A percentile compares a stretch with the other conserved stretches of the same genome.
Conservation (phyloP, 2,329 filamentous ascomycete species). For the Aphanoascus verrucosus region DNA sequence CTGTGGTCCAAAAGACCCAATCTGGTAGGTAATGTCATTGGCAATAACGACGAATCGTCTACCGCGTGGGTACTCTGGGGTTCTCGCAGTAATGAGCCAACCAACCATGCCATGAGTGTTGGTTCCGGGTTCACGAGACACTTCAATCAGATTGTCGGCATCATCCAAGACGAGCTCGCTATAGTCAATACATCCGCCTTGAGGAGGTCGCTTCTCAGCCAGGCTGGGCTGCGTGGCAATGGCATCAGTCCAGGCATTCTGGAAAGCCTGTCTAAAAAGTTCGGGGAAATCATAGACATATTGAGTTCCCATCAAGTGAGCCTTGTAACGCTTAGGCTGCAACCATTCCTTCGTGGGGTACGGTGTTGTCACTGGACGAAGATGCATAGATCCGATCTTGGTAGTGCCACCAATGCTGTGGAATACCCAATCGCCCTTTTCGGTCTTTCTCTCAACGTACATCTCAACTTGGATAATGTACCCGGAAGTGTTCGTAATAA, state of each 20-base stretch:
- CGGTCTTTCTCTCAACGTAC: constrained; percentile 94
- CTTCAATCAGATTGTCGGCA: constrained; percentile 79
- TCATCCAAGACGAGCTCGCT: constrained; percentile 93
- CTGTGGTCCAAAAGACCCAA: constrained; percentile 90
- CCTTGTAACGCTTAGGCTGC: constrained; percentile 98
- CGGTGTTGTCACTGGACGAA: constrained; percentile 79
- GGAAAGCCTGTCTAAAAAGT: constrained; percentile 93
- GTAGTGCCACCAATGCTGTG: constrained; percentile 91
- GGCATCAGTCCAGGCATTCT: constrained; percentile 81
- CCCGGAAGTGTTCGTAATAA: constrained; percentile 96
- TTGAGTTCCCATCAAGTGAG: constrained; percentile 96
- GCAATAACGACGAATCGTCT: constrained; percentile 91
- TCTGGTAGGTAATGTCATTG: constrained; percentile 99
- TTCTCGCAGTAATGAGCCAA: constrained; percentile 90
- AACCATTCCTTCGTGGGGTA: constrained; percentile 98
- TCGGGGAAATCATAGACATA: constrained; percentile 99
- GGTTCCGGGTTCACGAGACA: constrained; percentile 86
- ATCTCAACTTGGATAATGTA: constrained; percentile 97
- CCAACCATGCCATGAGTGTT: constrained; percentile 98
- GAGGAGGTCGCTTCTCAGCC: constrained; percentile 67
- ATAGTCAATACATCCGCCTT: constrained; percentile 87
- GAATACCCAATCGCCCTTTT: constrained; percentile 98
- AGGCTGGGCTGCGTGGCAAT: constrained; percentile 63
- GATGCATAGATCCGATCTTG: constrained; percentile 90
- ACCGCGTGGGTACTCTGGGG: constrained; percentile 87